Evolutionary conservation across 2,329 filamentous ascomycete species (phyloP), one percentile per base, ranked within the genome.

Genomic region (Cercospora brassicicola): DNA sequence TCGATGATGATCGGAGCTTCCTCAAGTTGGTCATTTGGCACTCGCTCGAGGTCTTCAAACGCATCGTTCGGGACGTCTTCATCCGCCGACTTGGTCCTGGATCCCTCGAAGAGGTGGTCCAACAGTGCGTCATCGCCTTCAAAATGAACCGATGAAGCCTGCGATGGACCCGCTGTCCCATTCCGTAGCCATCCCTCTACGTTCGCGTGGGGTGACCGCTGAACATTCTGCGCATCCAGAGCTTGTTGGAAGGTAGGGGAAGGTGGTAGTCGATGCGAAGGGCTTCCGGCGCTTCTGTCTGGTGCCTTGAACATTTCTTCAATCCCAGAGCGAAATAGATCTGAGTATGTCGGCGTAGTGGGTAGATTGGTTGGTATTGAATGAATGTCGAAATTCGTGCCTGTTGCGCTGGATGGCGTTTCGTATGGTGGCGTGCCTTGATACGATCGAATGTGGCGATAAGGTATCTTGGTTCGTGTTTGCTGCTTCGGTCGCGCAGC

Each of bases 351-450:
- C 13, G 48, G 48, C 36, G n/a, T 51, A 33, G 39, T 62, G 4
- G 42, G 60, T 26, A 51, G n/a, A n/a, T 62, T 23, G 39, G 33
- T 53, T 2, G 60, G 60, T 9, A 45, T 20, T 7, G 62, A 56
- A 36, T 57, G 30, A 28, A 64, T 18, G n/a, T 36, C 11, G 20
- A 64, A 45, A 9, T 56, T 28, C 5, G 62, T 56, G n/a, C 31
- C 48, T 6, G 28, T 55, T 31, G 62, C n/a, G 11, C 9, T 42
- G 2, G 51, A 18, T 2, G 51, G 51, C 8, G 62, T 64, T 18
- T 64, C 30, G 31, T 56, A 42, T 26, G 62, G 62, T 18, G 62
- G 28, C 11, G 62, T 56, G 13, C 62, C 62, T 26, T 36, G 18
- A 11, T 57, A 64, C 13, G 36, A n/a, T 20, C 31, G 36, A 18